These are phyloP conservation scores for Fraxinus nigra DNA, from an alignment of 305 asterid genomes.

Conservation along the genomic window DNA sequence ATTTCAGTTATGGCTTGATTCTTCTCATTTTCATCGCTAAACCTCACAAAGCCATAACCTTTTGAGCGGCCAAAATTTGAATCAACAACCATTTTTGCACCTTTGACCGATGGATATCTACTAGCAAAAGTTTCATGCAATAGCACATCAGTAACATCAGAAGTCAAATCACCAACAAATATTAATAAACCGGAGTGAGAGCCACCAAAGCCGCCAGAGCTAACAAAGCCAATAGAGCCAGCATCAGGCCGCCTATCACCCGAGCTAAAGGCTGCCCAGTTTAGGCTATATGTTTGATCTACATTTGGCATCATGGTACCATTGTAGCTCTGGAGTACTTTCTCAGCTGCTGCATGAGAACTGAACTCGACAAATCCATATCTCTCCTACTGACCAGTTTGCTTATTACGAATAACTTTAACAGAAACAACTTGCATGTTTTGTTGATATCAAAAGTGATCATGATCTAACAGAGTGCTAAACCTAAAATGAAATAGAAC, in stretches of 20 bases:
- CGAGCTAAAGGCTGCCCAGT: conserved; percentile 73
- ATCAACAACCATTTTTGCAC: conserved; percentile 46
- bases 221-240: conserved; percentile 24
- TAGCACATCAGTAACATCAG: conserved; percentile 51
- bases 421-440: conserved; percentile 63
- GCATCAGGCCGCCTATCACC: conserved; percentile 64
- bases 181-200: conserved; percentile 26
- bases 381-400: conserved; percentile 92
- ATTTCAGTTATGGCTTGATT: conserved; percentile 38
- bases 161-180: conserved; percentile 57
- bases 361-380: conserved; percentile 88
- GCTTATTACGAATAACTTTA: conserved; percentile 93
- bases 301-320: conserved; percentile 51
- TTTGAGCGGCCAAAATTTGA: conserved; percentile 37
- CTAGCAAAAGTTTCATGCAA: conserved; percentile 78
- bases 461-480: not conserved
- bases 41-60: conserved; percentile 50
- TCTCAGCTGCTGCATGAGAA: conserved; percentile 78
- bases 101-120: conserved; percentile 61
- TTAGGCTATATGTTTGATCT: conserved; percentile 68
- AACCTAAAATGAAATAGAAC: not conserved
- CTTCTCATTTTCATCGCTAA: conserved; percentile 44
- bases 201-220: conserved; percentile 20
- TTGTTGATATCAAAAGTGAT: not conserved
- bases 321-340: conserved; percentile 72